Evolutionary conservation across 208 protist species (phyloP), one percentile per base, ranked within the genome.

Genomic region (Wallacemonas sp.): DNA sequence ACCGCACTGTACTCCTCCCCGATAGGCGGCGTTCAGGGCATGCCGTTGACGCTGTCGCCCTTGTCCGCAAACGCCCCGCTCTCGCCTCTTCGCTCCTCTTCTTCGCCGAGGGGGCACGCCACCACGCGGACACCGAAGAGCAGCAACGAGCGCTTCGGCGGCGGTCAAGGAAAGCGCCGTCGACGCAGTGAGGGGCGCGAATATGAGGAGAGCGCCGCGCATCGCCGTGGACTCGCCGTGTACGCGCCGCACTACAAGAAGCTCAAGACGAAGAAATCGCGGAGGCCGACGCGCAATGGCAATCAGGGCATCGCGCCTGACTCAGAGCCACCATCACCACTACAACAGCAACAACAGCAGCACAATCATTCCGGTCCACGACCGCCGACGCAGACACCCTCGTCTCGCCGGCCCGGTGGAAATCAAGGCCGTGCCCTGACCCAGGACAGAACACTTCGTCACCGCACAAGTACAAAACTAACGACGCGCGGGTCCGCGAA

Each of bases 181-280:
- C 36, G 14, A 6, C 9, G 36, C 14, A 6, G 36, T 41, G n/a
- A n/a, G 9, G 14, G 9, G 36, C 12, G 19, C 44, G 44, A 19
- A 19, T 22, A 5, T 9, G 44, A 49, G 17, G 9, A 9, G 24
- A 4, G 6, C 24, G 4, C 8, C 2, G 26, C 30, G 30, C 51
- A 58, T 19, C 26, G 51, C 14, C 51, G 30, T 14, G 51, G 14
- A 5, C 51, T 58, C 1, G 9, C 26, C 30, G 51, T 58, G 51
- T 58, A 58, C 51, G 30, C 51, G n/a, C 36, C 51, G 8, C 51
- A 58, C n/a, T 38, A 39, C 31, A 26, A 31, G 17, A 26, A 31
- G 5, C 51, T 39, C 14, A 34, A 27, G 30, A 21, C 17, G 0
- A 39, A 58, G 15, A 41, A 6, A 41, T 41, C 36, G 36, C 36